Percentiles rank a stretch among this genome's conserved stretches.
Evolutionary conservation across 495 filamentous ascomycete genomes (phyloP).

Genomic region (Cudoniella acicularis): DNA sequence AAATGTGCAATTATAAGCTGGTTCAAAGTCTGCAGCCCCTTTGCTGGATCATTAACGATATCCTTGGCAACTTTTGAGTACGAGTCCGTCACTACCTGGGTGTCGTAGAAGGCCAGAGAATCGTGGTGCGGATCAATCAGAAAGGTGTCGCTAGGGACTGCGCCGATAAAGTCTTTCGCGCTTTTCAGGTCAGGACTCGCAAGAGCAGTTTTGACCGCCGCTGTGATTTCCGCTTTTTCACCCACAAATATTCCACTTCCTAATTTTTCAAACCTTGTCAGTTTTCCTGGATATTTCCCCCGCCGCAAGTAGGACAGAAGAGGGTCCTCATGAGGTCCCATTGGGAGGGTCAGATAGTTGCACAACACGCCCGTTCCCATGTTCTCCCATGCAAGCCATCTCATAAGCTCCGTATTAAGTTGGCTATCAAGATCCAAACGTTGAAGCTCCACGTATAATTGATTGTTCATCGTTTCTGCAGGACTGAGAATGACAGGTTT

Average conservation of each 20-base stretch:
- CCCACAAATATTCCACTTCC: conserved; percentile 72
- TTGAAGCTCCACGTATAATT: conserved; percentile 68
- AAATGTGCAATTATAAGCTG: conserved; percentile 81
- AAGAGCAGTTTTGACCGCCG: conserved; percentile 63
- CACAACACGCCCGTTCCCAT: conserved; percentile 86
- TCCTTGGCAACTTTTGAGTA: conserved; percentile 67
- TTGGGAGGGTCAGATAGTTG: conserved; percentile 77
- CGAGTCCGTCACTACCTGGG: conserved; percentile 49
- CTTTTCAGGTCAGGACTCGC: conserved; percentile 47
- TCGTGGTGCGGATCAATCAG: conserved; percentile 56
- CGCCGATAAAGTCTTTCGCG: conserved; percentile 54
- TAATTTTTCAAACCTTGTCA: conserved; percentile 73
- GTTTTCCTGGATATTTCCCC: conserved; percentile 59
- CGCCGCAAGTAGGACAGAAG: conserved; percentile 68
- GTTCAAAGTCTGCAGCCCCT: conserved; percentile 60
- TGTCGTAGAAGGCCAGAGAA: conserved; percentile 76
- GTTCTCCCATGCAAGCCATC: conserved; percentile 90
- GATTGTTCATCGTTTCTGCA: conserved; percentile 82
- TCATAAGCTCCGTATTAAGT: conserved; percentile 68
- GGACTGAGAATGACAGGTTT: conserved; percentile 75
- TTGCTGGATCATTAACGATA: conserved; percentile 45
- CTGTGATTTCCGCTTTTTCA: conserved; percentile 59
- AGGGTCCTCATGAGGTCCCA: conserved; percentile 73
- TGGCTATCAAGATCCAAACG: conserved; percentile 46
- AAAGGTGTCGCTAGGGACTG: conserved; percentile 57